Evolutionary conservation across 2,329 filamentous ascomycete genomes (phyloP), one percentile per base, ranked within the genome.

Genomic region (Pyricularia sp.): DNA sequence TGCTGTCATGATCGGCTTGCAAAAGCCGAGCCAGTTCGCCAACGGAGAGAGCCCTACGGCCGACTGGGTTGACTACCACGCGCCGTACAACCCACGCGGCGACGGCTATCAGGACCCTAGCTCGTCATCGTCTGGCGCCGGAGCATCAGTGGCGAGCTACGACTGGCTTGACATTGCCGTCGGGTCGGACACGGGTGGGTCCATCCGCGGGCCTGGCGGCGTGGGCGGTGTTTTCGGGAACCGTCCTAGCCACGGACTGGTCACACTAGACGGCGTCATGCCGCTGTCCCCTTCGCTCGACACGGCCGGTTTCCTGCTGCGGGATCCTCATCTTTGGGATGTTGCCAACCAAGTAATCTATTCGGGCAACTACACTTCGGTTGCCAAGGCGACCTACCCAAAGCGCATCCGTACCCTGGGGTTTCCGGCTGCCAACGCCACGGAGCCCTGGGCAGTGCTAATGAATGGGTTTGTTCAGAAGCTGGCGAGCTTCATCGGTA

Each of bases 1-100:
- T 0, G 85, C 83, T 0, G 70, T 80, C 7, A 70, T 83, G 2
- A 73, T 82, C 0, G 80, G 81, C 3, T 77, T 79, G 65, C 77
- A 78, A 67, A 81, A 79, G 68, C 76, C 76, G 0, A 75, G 75
- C 1, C 78, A 81, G 67, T 82, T 83, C 65, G 80, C 79, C 12
- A 75, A 76, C 64, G 72, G 73, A 2, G 74, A 75, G 67, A 70
- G 69, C 1, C 78, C 82, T 0, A 84, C 81, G 0, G 78, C 77
- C 0, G 83, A 86, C 66, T 77, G 75, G 73, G 73, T 78, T 2
- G 76, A 77, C 64, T 77, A 74, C 53, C 76, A 77, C 16, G 70
- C 73, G 0, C 78, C 78, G 0, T 79, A 78, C 68, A 80, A 79
- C 66, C 77, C 78, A 0, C 71, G 78, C 0, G 81, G 77, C 0